phyloP scores from a whole-genome alignment of 768 basidiomycete genomes.

The Boletus sp. region DNA sequence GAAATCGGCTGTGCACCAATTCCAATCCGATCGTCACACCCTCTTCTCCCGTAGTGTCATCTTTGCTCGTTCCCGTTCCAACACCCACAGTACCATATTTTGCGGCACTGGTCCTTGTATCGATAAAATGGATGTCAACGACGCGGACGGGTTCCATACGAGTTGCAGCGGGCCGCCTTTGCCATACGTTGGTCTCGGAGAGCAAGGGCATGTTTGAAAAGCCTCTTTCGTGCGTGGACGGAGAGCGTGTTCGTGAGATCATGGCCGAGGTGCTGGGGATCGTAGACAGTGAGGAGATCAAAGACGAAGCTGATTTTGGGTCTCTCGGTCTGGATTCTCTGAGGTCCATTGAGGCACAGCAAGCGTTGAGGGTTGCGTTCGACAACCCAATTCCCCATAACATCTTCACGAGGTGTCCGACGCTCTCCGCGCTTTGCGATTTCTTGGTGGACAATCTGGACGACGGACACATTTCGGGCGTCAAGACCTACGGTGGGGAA shows the following conservation, averaged over 20 bases:
- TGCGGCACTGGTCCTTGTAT: neutral
- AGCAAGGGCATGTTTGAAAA: neutral
- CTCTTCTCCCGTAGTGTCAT: conserved; percentile 26
- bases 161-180: conserved; percentile 27
- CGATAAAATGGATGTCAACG: conserved; percentile 10
- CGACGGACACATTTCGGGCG: neutral
- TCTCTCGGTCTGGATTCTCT: conserved; percentile 62
- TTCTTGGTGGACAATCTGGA: conserved; percentile 8
- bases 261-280: conserved; percentile 46
- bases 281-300: conserved; percentile 32
- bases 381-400: conserved; percentile 41
- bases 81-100: conserved; percentile 17
- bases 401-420: conserved; percentile 41
- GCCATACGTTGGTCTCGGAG: conserved; percentile 42
- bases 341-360: conserved; percentile 57
- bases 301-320: conserved; percentile 45
- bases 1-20: conserved; percentile 21
- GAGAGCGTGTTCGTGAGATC: conserved; percentile 33
- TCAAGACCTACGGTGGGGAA: neutral
- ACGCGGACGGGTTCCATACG: conserved; percentile 1
- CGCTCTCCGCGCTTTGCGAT: conserved; percentile 26
- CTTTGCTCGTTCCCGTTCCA: conserved; percentile 28
- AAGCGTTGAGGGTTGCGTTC: conserved; percentile 42
- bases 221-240: neutral
- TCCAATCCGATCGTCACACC: conserved; percentile 29